phyloP scores from a whole-genome alignment of 306 rosid species.

The Fragaria nilgerrensis region DNA sequence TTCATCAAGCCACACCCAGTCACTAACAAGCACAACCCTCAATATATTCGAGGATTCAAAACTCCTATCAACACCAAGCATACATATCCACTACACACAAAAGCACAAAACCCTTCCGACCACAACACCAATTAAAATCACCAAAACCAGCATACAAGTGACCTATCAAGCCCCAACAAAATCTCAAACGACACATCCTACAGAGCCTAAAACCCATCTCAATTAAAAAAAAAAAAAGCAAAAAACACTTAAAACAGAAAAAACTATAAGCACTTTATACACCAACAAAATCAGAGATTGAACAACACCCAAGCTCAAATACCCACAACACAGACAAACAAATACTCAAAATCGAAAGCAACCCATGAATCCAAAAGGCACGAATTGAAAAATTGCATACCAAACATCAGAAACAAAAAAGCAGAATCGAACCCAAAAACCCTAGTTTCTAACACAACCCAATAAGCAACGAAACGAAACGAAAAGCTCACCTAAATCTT shows the following conservation, averaged over 20 bases:
- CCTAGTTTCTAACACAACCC: slow-evolving; percentile 1
- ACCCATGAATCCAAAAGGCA: background rate
- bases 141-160: background rate
- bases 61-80: background rate
- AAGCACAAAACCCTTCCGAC: background rate
- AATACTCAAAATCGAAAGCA: background rate
- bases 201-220: background rate
- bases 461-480: background rate
- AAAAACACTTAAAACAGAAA: background rate
- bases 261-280: background rate
- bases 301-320: background rate
- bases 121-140: background rate
- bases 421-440: slow-evolving; percentile 13
- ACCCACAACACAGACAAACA: background rate
- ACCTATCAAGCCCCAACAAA: background rate
- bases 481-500: slow-evolving; percentile 20
- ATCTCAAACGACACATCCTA: background rate
- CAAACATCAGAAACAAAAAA: background rate
- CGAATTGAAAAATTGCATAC: background rate
- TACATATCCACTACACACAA: background rate
- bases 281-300: background rate
- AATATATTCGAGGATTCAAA: background rate
- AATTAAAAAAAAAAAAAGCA: background rate
- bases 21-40: background rate
- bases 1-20: background rate